Evolutionary conservation across 2,329 filamentous ascomycete genomes (phyloP).

Genomic region (Ploettnerulaceae sp.): DNA sequence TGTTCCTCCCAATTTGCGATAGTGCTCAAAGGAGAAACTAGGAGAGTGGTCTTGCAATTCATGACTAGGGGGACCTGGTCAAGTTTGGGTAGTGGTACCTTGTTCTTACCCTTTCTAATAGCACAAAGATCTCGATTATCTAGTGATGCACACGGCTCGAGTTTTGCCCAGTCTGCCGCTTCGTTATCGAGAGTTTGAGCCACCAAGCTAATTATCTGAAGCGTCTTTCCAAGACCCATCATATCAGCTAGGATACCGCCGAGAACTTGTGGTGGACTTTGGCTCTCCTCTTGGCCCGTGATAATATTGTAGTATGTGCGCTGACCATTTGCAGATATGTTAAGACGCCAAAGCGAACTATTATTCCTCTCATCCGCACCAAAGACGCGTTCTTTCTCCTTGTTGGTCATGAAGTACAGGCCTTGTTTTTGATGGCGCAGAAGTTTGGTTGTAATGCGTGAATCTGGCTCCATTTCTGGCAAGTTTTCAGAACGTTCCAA

Average conservation of each 20-base stretch:
- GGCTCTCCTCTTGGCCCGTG: slow-evolving; percentile 60
- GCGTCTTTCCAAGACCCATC: slow-evolving; percentile 84
- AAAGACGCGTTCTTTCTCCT: slow-evolving; percentile 63
- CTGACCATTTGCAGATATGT: slow-evolving; percentile 50
- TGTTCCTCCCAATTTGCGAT: slow-evolving; percentile 94
- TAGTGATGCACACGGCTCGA: slow-evolving; percentile 40
- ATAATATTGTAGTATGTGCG: slow-evolving; percentile 77
- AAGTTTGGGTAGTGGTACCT: slow-evolving; percentile 27
- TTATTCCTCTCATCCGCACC: slow-evolving; percentile 55
- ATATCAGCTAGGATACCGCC: slow-evolving; percentile 78
- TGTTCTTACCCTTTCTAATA: slow-evolving; percentile 27
- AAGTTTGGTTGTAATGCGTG: slow-evolving; percentile 59
- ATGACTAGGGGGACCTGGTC: slow-evolving; percentile 42
- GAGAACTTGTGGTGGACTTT: slow-evolving; percentile 59
- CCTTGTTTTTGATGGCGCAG: slow-evolving; percentile 88
- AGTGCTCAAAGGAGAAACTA: slow-evolving; percentile 86
- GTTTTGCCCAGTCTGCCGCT: slow-evolving; percentile 56
- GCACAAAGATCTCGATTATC: slow-evolving; percentile 32
- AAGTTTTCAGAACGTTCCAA: slow-evolving; percentile 72
- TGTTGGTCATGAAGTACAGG: slow-evolving; percentile 76
- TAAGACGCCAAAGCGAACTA: slow-evolving; percentile 73
- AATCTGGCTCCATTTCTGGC: slow-evolving; percentile 63
- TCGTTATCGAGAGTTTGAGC: slow-evolving; percentile 55
- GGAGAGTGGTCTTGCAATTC: slow-evolving; percentile 75
- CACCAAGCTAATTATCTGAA: slow-evolving; percentile 80